Base-by-base conservation (phyloP, 176 grass and related monocot species). In the Rhynchospora pubera region DNA sequence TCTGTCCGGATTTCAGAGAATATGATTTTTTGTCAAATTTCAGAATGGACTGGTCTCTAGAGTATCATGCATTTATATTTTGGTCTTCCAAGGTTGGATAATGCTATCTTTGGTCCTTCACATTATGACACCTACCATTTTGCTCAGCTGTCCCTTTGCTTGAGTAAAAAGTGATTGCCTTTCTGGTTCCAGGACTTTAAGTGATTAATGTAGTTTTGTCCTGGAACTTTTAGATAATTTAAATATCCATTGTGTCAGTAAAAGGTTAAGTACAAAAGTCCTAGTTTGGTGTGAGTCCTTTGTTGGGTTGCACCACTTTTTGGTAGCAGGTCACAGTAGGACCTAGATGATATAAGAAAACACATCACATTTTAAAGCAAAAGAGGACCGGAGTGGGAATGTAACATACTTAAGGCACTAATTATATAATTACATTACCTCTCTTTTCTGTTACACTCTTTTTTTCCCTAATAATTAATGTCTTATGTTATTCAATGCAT, bases 131-230 rank as follows among this genome's bases (percentile, higher is more conserved):
- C 58, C 58, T 22, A 61, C 21, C 19, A 61, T 61, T 23, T 61
- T 61, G 58, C 5, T 61, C 58, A 1, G 18, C n/a, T 4, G 19
- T 61, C 67, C 6, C 23, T 53, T 55, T 76, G 47, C 22, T 76
- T 76, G 22, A 76, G 22, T 30, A 55, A 55, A 76, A 76, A 28
- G 47, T 70, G 66, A 70, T 21, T 70, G 42, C 21, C 70, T 74
- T 74, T 74, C 21, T 52, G 39, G 39, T 69, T 69, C 6, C 44
- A 47, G 8, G 47, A 72, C 42, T 48, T 10, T 9, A 72, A 72
- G 7, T 72, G 68, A 4, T 72, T 22, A 6, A 16, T 48, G 34
- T 44, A 44, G 21, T 14, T 72, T 51, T 3, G n/a, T 73, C 69
- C 45, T 50, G 44, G 44, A 73, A 47, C 45, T 73, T 71, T 23